A percentile compares a stretch with the other conserved stretches of the same genome.
phyloP scores from a whole-genome alignment of 495 filamentous ascomycete species.

The Venustampulla echinocandica region DNA sequence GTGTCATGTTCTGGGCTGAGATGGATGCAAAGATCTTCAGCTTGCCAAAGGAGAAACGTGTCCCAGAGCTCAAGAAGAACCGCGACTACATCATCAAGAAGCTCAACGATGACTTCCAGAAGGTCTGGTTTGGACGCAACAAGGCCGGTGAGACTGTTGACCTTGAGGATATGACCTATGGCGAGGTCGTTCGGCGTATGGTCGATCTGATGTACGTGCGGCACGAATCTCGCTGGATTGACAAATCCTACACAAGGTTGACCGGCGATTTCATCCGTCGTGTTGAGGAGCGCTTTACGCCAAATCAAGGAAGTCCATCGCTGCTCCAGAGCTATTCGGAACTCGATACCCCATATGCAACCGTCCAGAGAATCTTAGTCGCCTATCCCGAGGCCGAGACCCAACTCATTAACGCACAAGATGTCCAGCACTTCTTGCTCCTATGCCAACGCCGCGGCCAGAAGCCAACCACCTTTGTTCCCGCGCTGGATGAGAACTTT shows the following conservation, averaged over 20 bases:
- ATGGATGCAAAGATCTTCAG: slow-evolving; percentile 98
- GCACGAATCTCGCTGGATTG: slow-evolving; percentile 91
- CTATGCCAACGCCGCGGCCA: slow-evolving; percentile 90
- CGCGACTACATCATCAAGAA: slow-evolving; percentile 94
- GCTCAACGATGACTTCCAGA: slow-evolving; percentile 96
- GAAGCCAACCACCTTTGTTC: slow-evolving; percentile 95
- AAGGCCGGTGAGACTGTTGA: slow-evolving; percentile 75
- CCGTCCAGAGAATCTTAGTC: slow-evolving; percentile 68
- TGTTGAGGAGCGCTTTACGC: slow-evolving; percentile 86
- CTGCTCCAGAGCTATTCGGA: slow-evolving; percentile 79
- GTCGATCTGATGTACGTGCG: slow-evolving; percentile 94
- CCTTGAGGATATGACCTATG: slow-evolving; percentile 96
- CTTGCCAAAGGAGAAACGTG: slow-evolving; percentile 86
- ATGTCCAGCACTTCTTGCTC: slow-evolving; percentile 89
- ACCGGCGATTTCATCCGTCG: slow-evolving; percentile 93
- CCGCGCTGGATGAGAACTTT: slow-evolving; percentile 85
- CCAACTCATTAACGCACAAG: slow-evolving; percentile 94
- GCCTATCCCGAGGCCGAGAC: slow-evolving; percentile 76
- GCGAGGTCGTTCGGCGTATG: slow-evolving; percentile 86
- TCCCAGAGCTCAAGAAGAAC: slow-evolving; percentile 85
- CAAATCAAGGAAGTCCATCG: slow-evolving; percentile 55
- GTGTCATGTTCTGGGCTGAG: slow-evolving; percentile 92
- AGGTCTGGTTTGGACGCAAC: slow-evolving; percentile 97
- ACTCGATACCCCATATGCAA: slow-evolving; percentile 69
- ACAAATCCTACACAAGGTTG: slow-evolving; percentile 68